Conservation (phyloP, 257 asterid species). For the Pogostemon cablin region DNA sequence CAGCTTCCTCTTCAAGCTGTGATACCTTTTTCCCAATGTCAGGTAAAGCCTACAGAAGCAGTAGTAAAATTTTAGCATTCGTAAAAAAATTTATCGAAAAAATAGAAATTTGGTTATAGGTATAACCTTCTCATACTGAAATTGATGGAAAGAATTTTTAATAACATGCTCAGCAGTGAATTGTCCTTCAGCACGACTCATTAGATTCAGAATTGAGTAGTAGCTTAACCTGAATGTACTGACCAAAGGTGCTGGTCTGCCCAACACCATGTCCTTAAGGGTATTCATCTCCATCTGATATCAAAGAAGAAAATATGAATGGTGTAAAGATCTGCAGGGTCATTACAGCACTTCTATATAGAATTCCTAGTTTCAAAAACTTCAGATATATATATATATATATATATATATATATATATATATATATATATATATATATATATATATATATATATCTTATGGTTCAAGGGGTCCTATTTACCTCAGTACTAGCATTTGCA, state of each 20-base stretch:
- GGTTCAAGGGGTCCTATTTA: not conserved
- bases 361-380: slow-evolving; percentile 22
- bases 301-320: slow-evolving; percentile 25
- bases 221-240: slow-evolving; percentile 98
- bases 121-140: slow-evolving; percentile 93
- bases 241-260: slow-evolving; percentile 97
- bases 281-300: slow-evolving; percentile 93
- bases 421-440: too few relatives aligned
- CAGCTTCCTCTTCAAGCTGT: slow-evolving; percentile 89
- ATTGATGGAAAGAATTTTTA: slow-evolving; percentile 89
- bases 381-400: not conserved
- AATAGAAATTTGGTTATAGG: slow-evolving; percentile 21
- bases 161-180: slow-evolving; percentile 98
- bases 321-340: slow-evolving; percentile 1
- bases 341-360: slow-evolving; percentile 2
- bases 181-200: slow-evolving; percentile 99
- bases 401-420: not conserved
- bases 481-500: not conserved
- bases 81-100: slow-evolving; percentile 18
- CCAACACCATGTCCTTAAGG: slow-evolving; percentile 96
- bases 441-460: not conserved
- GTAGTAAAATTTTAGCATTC: slow-evolving; percentile 34
- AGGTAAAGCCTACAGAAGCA: slow-evolving; percentile 74
- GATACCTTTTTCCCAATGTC: slow-evolving; percentile 82
- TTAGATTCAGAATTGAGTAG: slow-evolving; percentile 86